phyloP scores from a whole-genome alignment of 495 filamentous ascomycete genomes.

The Aspergillus ostianus region DNA sequence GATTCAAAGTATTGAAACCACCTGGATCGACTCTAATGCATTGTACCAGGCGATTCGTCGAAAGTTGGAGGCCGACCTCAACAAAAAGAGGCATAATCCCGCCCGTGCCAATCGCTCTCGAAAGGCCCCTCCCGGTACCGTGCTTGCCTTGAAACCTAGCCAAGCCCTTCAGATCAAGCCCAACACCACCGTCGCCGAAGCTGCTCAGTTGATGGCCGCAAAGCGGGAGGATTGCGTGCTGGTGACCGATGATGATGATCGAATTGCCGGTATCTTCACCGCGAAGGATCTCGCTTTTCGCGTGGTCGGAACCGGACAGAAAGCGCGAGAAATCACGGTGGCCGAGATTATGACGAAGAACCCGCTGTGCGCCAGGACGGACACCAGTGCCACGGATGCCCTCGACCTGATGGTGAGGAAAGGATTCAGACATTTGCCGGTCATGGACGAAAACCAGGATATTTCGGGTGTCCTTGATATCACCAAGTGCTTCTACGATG shows the following conservation, averaged over 20 bases:
- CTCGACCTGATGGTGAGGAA: slow-evolving; percentile 97
- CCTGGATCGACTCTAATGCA: slow-evolving; percentile 3
- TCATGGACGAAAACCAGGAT: slow-evolving; percentile 99
- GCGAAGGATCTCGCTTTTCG: slow-evolving; percentile 98
- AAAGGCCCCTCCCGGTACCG: slow-evolving; percentile 93
- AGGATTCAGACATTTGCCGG: slow-evolving; percentile 94
- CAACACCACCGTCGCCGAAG: slow-evolving; percentile 87
- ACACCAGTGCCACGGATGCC: slow-evolving; percentile 97
- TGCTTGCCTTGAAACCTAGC: slow-evolving; percentile 91
- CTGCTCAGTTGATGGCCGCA: slow-evolving; percentile 97
- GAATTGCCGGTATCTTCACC: slow-evolving; percentile 97
- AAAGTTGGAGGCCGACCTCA: slow-evolving; percentile 96
- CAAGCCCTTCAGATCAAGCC: slow-evolving; percentile 98
- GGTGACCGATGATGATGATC: slow-evolving; percentile 96
- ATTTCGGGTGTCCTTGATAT: slow-evolving; percentile 98
- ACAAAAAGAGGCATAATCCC: slow-evolving; percentile 85
- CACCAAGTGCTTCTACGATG: slow-evolving; percentile 99
- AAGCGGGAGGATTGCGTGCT: slow-evolving; percentile 99
- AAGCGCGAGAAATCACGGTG: slow-evolving; percentile 86
- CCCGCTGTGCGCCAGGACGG: slow-evolving; percentile 91
- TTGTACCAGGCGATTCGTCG: slow-evolving; percentile 79
- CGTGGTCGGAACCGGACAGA: slow-evolving; percentile 90
- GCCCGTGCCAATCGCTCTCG: slow-evolving; percentile 75
- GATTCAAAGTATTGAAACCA: slow-evolving; percentile 1
- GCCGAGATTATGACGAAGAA: slow-evolving; percentile 99